Evolutionary conservation across 768 basidiomycete genomes (phyloP), one percentile per base, ranked within the genome.

Genomic region (Cystobasidiopsis lactophilus): DNA sequence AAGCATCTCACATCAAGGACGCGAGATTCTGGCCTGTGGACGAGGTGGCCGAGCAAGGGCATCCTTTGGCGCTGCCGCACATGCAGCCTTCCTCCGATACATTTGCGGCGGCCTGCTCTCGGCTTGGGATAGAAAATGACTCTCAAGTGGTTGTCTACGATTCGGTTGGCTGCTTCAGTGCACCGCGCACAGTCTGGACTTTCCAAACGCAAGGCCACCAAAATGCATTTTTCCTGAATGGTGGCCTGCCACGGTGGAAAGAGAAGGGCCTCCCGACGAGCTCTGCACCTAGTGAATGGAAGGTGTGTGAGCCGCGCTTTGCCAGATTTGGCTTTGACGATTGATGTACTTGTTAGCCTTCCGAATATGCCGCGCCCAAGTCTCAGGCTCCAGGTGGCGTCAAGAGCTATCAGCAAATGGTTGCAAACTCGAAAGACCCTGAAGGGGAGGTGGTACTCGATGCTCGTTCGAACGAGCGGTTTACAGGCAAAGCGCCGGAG

Each of bases 111-210:
- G 79, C 82, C 9, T 53, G 55, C 39, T 43, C 33, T 49, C 85
- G 68, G 27, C 72, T 85, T 26, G 86, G 85, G 2, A 80, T 98
- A 57, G 67, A 68, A 21, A 73, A 76, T 13, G 69, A 73, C 10
- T 77, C 82, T 2, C 82, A 85, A 65, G 85, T 96, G 24, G 75
- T 95, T 35, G 65, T 95, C 57, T 98, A 96, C 65, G 93, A 98
- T 65, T 71, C 79, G 1, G 75, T 80, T 53, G 91, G 93, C 11
- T 70, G 95, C 18, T 95, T 96, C 71, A 85, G 83, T 2, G 76
- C 85, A 21, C 89, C 93, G 51, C 76, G 93, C 54, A 85, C 85
- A 1, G 73, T 88, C 40, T 96, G 83, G 71, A 96, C 85, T 72
- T 93, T 96, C 74, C 76, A 82, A 50, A 73, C 81, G 23, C 86